phyloP scores from a whole-genome alignment of 1,284 basidiomycete genomes.

The Leccinum subatratum region DNA sequence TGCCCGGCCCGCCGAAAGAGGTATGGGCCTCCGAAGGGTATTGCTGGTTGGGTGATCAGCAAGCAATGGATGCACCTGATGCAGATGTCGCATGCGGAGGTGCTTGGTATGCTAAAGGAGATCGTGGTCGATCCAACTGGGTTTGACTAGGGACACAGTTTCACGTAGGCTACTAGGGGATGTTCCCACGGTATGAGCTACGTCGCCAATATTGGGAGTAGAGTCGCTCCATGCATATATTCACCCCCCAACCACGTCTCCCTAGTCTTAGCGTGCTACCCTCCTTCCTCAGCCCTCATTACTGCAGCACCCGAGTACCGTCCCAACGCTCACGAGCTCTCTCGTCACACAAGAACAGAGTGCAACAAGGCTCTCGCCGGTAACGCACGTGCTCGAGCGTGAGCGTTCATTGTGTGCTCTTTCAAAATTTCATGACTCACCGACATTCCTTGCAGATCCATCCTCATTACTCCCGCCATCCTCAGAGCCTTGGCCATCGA shows the following conservation, averaged over 20 bases:
- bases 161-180: constrained; percentile 16
- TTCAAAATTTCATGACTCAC: too few relatives aligned
- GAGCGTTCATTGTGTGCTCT: constrained; percentile 33
- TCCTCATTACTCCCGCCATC: constrained; percentile 85
- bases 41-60: constrained; percentile 72
- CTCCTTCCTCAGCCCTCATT: constrained; percentile 72
- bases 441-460: constrained; percentile 46
- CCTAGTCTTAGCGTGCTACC: constrained; percentile 89
- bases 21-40: constrained; percentile 55
- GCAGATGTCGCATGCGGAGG: constrained; percentile 41
- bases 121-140: constrained; percentile 43
- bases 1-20: constrained; percentile 54
- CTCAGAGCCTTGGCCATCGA: constrained; percentile 83
- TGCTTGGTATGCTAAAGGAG: constrained; percentile 39
- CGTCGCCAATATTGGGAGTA: background rate
- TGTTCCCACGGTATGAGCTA: constrained; percentile 14
- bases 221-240: constrained; percentile 42
- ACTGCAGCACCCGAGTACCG: constrained; percentile 76
- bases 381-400: constrained; percentile 79
- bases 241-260: constrained; percentile 83
- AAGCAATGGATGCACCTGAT: constrained; percentile 50
- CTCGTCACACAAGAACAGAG: constrained; percentile 69
- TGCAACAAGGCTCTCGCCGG: constrained; percentile 63
- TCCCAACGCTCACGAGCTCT: constrained; percentile 87
- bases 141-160: constrained; percentile 44